Evolutionary conservation across 352 stramenopile species (phyloP).

Genomic region (Phytophthora melonis): DNA sequence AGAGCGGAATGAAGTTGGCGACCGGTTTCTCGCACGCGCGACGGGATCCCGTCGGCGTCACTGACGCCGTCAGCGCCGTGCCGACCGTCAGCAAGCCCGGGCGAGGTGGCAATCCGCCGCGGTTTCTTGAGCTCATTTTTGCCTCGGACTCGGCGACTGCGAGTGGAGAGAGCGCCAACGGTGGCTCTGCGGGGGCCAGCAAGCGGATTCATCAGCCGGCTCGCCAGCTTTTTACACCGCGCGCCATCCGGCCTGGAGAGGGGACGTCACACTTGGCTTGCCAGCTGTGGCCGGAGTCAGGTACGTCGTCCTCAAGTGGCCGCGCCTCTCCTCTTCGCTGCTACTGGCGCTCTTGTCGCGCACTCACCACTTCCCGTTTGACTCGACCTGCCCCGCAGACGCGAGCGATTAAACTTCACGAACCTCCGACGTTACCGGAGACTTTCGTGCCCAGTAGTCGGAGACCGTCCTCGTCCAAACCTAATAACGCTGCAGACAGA

Average conservation of each 20-base stretch:
- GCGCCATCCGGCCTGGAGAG: slow-evolving; percentile 7
- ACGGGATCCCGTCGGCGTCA: slow-evolving; percentile 24
- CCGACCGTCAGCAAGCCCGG: slow-evolving; percentile 31
- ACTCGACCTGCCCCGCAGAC: slow-evolving; percentile 13
- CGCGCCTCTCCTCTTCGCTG: slow-evolving; percentile 27
- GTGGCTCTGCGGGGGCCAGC: slow-evolving; percentile 27
- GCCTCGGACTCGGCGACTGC: slow-evolving; percentile 26
- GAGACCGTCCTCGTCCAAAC: slow-evolving; percentile 12
- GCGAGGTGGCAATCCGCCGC: slow-evolving; percentile 14
- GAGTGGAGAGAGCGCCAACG: slow-evolving; percentile 21
- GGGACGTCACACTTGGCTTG: slow-evolving; percentile 19
- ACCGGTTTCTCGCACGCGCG: slow-evolving; percentile 29
- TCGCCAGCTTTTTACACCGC: slow-evolving; percentile 34
- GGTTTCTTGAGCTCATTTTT: slow-evolving; percentile 34
- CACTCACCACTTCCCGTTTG: slow-evolving; percentile 41
- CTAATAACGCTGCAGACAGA: background rate
- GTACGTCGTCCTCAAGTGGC: slow-evolving; percentile 21
- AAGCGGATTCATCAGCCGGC: slow-evolving; percentile 25
- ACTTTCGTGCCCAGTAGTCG: slow-evolving; percentile 8
- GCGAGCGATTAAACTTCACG: slow-evolving; percentile 13
- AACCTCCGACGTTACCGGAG: background rate
- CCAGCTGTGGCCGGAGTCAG: slow-evolving; percentile 36
- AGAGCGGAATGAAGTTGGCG: slow-evolving; percentile 31
- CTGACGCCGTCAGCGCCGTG: slow-evolving; percentile 12
- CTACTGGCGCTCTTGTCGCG: slow-evolving; percentile 2